These are phyloP conservation scores for Harrya chromipes DNA, from an alignment of 768 basidiomycete species.

Conservation along the genomic window DNA sequence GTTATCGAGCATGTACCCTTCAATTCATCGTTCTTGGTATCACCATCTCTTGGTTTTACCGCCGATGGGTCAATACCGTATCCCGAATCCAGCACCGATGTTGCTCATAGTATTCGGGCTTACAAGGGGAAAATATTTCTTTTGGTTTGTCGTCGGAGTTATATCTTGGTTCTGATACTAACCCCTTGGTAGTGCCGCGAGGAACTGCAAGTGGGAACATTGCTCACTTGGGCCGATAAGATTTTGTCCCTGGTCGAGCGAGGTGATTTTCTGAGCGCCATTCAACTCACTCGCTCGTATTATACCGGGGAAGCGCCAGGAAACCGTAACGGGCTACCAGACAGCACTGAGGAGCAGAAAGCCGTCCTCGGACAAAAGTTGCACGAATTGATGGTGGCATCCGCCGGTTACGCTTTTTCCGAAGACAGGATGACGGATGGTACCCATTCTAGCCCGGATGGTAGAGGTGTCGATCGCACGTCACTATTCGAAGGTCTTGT, in stretches of 20 bases:
- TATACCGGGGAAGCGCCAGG: conserved; percentile 78
- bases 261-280: conserved; percentile 88
- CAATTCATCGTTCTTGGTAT: conserved; percentile 53
- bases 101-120: conserved; percentile 68
- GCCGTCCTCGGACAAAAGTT: conserved; percentile 71
- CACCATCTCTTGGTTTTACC: conserved; percentile 49
- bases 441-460: conserved; percentile 78
- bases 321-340: conserved; percentile 84
- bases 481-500: conserved; percentile 88
- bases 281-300: conserved; percentile 80
- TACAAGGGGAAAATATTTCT: conserved; percentile 93
- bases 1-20: conserved; percentile 63
- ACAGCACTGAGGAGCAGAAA: conserved; percentile 53
- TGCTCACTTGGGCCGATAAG: conserved; percentile 94
- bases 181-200: conserved; percentile 49
- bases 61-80: conserved; percentile 46
- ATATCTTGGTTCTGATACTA: neutral
- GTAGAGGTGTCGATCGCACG: conserved; percentile 90
- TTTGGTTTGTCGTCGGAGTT: conserved; percentile 52
- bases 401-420: conserved; percentile 87
- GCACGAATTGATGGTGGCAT: conserved; percentile 81
- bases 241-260: conserved; percentile 78
- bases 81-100: conserved; percentile 46
- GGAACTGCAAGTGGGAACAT: conserved; percentile 73
- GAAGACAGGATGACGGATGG: conserved; percentile 91